Percentiles rank a stretch among this genome's conserved stretches.
Conservation (phyloP, 2,329 filamentous ascomycete genomes). For the Beauveria bassiana region DNA sequence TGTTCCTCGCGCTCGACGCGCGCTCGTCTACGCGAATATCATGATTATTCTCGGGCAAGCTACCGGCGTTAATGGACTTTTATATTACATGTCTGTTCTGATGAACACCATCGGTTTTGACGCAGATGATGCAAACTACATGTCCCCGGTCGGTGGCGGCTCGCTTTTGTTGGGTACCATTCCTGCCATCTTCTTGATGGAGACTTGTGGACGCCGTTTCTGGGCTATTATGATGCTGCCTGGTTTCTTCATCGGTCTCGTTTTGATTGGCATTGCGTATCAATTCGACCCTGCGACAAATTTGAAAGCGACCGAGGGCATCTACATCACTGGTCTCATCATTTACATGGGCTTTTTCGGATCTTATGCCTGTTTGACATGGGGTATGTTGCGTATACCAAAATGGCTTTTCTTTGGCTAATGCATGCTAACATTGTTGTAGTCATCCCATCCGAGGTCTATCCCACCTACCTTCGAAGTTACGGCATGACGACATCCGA, state of each 20-base stretch:
- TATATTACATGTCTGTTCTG: slow-evolving; percentile 65
- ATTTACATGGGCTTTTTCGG: slow-evolving; percentile 64
- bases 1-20: slow-evolving; percentile 56
- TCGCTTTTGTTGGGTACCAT: slow-evolving; percentile 60
- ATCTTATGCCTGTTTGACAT: slow-evolving; percentile 55
- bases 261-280: slow-evolving; percentile 59
- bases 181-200: slow-evolving; percentile 63
- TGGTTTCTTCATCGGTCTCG: slow-evolving; percentile 61
- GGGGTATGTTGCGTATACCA: slow-evolving; percentile 24
- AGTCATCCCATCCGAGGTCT: slow-evolving; percentile 60
- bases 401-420: too few relatives aligned
- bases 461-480: slow-evolving; percentile 62
- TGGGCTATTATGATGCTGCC: slow-evolving; percentile 68
- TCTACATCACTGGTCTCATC: slow-evolving; percentile 61
- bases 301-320: slow-evolving; percentile 41
- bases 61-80: slow-evolving; percentile 61
- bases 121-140: slow-evolving; percentile 56
- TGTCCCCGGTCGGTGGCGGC: slow-evolving; percentile 66
- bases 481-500: slow-evolving; percentile 69
- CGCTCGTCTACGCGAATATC: slow-evolving; percentile 59
- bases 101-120: slow-evolving; percentile 63
- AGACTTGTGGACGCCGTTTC: slow-evolving; percentile 63
- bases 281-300: slow-evolving; percentile 41
- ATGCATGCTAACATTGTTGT: not conserved
- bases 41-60: slow-evolving; percentile 66